phyloP scores from a whole-genome alignment of 768 basidiomycete species.

The Kwoniella pini region DNA sequence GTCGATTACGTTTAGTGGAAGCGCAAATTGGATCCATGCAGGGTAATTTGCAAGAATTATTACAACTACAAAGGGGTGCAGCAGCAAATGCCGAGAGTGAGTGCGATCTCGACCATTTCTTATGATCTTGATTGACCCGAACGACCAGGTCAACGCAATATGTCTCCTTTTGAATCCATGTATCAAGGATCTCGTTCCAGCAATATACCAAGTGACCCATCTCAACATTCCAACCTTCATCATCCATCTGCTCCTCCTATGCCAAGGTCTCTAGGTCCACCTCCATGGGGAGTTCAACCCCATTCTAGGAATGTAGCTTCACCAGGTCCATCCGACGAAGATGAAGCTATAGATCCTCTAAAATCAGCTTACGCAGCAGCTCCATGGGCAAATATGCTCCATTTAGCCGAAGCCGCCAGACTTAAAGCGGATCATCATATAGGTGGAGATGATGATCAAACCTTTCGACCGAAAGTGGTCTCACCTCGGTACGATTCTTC shows the following conservation, averaged over 20 bases:
- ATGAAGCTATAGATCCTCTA: conserved; percentile 32
- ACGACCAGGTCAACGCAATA: not conserved
- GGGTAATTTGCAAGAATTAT: conserved; percentile 35
- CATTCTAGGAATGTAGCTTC: conserved; percentile 2
- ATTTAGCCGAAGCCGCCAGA: conserved; percentile 44
- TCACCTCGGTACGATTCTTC: not conserved
- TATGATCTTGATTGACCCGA: not conserved
- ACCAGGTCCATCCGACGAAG: conserved; percentile 30
- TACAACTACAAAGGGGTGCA: conserved; percentile 34
- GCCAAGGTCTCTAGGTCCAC: not conserved
- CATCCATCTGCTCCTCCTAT: not conserved
- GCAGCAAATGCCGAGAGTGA: conserved; percentile 2
- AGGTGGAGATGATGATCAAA: conserved; percentile 12
- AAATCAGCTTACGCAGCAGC: conserved; percentile 16
- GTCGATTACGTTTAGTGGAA: conserved; percentile 43
- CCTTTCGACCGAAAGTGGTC: conserved; percentile 2
- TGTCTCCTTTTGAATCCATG: not conserved
- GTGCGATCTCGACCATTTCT: not conserved
- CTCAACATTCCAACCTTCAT: not conserved
- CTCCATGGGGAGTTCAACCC: conserved; percentile 1
- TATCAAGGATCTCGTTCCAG: not conserved
- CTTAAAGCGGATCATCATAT: conserved; percentile 40
- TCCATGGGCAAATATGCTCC: conserved; percentile 45
- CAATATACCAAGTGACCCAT: not conserved
- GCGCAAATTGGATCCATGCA: conserved; percentile 43